Evolutionary conservation across 306 rosid species (phyloP), one percentile per base, ranked within the genome.

Genomic region (Biancaea sappan): DNA sequence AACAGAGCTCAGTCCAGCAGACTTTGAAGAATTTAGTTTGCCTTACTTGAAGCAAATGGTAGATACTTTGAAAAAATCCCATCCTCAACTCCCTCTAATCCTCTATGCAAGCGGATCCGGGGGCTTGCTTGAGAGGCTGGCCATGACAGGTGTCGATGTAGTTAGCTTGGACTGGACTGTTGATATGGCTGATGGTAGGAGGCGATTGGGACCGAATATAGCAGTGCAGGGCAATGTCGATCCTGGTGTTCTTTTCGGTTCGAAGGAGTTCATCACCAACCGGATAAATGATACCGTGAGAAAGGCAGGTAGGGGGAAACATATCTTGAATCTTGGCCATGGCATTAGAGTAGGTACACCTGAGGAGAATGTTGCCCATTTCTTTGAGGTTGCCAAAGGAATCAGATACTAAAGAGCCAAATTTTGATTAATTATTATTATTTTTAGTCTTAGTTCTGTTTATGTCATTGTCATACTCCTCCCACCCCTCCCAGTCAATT

Each of bases 81-180:
- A 92, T 80, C 97, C 99, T 43, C 34, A 84, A 69, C 96, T 94
- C 43, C 97, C 99, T 28, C 77, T 94, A 44, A 94, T 94, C 84
- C 93, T 94, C 21, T 94, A 94, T 74, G 99, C 99, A 37, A 94
- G 97, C 40, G 97, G 99, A 15, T 94, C 99, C 0, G 99, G 99
- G 12, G 99, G 99, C 50, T 77, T 94, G 79, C 97, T 94, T 2
- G 99, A 94, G 81, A 87, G 99, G 82, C 80, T 94, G 64, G 90
- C 92, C 51, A 71, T 88, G 82, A 94, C 97, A 0, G 97, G 99
- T 25, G 96, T 90, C 2, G 95, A 94, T 48, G 97, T 92, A 12
- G 91, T 94, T 73, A 94, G 99, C 86, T 83, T 94, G 92, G 99
- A 94, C 62, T 94, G 99, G 99, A 94, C 97, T 0, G 97, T 94